Evolutionary conservation across 257 asterid genomes (phyloP), one percentile per base, ranked within the genome.

Genomic region (Solanum bukasovii): DNA sequence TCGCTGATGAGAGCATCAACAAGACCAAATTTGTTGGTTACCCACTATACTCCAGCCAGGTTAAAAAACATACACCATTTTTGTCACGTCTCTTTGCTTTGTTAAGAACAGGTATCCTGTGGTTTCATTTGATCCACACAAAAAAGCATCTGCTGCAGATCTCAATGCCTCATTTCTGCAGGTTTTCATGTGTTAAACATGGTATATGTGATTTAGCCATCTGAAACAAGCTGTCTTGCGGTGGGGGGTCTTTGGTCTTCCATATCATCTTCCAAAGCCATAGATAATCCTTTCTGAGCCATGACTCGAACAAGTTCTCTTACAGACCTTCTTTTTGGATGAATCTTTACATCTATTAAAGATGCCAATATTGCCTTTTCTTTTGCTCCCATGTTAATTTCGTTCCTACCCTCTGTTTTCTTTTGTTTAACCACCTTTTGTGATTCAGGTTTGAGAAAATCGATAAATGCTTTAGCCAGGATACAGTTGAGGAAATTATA

Each of bases 401-500:
- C 1, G 5, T 21, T 74, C n/a, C 38, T 65, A 4, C 35, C 40
- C 37, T 84, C 77, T 84, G 21, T 65, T 84, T 65, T 77, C 59
- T 42, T 84, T 79, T 25, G 63, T 18, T 79, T 79, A 44, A 67
- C 63, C 61, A 25, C 40, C 38, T 68, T 67, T 82, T 82, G 70
- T 49, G 44, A 82, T 89, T 82, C 94, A 97, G 99, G 94, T 88
- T 96, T 73, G 95, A 95, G 87, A 90, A 88, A 79, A 96, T 97
- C 27, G 96, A 97, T 89, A 92, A 93, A 74, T 88, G 94, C 89
- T 97, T 97, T 89, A 75, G 97, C 91, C 91, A 89, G 63, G 98
- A 97, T 73, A 95, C 98, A 2, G 87, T 95, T 92, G 99, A 97
- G 92, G 99, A 96, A 90, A 97, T 96, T 63, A 88, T 97, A 84